Conservation (phyloP, 495 filamentous ascomycete genomes). For the Aspergillus incahuasiensis region DNA sequence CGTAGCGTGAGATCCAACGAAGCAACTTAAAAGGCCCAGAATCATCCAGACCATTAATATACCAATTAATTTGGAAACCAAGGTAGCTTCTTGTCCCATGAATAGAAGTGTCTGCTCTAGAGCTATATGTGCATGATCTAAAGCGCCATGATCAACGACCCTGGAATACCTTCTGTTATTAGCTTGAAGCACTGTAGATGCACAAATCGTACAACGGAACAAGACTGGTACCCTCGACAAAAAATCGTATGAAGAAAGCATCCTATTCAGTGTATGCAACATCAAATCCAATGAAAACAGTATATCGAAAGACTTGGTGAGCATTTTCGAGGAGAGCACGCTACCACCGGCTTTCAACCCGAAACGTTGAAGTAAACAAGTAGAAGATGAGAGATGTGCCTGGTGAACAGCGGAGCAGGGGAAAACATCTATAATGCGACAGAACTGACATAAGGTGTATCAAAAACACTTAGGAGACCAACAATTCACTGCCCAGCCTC, state of each 20-base stretch:
- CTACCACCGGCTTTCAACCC: slow-evolving; percentile 9
- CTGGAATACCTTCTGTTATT: too few relatives aligned
- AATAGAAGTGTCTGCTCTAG: too few relatives aligned
- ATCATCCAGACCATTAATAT: not conserved
- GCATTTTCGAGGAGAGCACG: not conserved
- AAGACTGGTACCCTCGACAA: too few relatives aligned
- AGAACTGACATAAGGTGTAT: not conserved
- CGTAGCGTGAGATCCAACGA: not conserved
- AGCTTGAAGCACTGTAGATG: too few relatives aligned
- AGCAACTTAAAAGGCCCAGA: not conserved
- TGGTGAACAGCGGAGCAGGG: not conserved
- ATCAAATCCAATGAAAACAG: not conserved
- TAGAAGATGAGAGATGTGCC: not conserved
- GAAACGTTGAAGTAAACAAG: not conserved
- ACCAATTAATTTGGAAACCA: too few relatives aligned
- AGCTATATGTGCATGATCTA: too few relatives aligned
- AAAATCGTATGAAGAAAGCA: not conserved
- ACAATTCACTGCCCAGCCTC: slow-evolving; percentile 22
- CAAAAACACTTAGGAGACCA: not conserved
- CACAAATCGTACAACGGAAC: too few relatives aligned
- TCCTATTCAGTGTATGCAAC: slow-evolving; percentile 4
- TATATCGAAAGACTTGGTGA: not conserved
- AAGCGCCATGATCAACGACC: not conserved
- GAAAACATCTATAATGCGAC: slow-evolving; percentile 1
- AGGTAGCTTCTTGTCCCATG: too few relatives aligned